A percentile compares a stretch with the other conserved stretches of the same genome.
Evolutionary conservation across 129 eudicot genomes (phyloP).

Genomic region (Arctium lappa): DNA sequence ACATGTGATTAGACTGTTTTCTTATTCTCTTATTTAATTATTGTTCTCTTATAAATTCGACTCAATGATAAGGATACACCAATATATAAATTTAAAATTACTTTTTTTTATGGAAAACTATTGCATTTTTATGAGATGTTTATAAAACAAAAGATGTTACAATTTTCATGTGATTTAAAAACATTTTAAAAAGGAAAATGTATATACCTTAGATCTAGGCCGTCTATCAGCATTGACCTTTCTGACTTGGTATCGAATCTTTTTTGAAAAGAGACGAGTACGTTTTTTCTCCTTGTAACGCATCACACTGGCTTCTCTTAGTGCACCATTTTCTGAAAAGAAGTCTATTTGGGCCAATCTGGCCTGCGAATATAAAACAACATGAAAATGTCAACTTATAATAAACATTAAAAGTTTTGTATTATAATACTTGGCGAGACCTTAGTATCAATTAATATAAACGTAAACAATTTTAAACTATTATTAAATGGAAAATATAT

Average conservation of each 20-base stretch:
- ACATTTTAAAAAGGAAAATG: background rate
- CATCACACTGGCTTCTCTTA: slow-evolving; percentile 77
- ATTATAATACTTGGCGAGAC: background rate
- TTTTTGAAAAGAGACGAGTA: slow-evolving; percentile 73
- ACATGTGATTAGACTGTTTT: too few relatives aligned
- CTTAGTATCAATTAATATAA: too few relatives aligned
- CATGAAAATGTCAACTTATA: background rate
- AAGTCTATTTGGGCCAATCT: slow-evolving; percentile 76
- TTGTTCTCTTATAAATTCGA: too few relatives aligned
- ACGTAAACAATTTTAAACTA: background rate
- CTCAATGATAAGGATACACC: too few relatives aligned
- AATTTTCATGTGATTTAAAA: too few relatives aligned
- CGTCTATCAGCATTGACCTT: slow-evolving; percentile 95
- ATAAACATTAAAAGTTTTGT: background rate
- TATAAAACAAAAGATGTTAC: background rate
- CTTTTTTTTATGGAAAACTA: too few relatives aligned
- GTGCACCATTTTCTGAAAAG: slow-evolving; percentile 63
- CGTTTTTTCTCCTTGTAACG: slow-evolving; percentile 90
- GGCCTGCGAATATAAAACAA: slow-evolving; percentile 32
- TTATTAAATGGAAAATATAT: background rate
- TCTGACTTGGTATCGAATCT: slow-evolving; percentile 81
- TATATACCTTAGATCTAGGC: slow-evolving; percentile 80
- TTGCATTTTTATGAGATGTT: background rate
- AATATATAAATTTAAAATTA: too few relatives aligned
- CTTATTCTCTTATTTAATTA: too few relatives aligned